Base-by-base conservation (phyloP, 2,329 filamentous ascomycete species). In the Trichophyton benhamiae region DNA sequence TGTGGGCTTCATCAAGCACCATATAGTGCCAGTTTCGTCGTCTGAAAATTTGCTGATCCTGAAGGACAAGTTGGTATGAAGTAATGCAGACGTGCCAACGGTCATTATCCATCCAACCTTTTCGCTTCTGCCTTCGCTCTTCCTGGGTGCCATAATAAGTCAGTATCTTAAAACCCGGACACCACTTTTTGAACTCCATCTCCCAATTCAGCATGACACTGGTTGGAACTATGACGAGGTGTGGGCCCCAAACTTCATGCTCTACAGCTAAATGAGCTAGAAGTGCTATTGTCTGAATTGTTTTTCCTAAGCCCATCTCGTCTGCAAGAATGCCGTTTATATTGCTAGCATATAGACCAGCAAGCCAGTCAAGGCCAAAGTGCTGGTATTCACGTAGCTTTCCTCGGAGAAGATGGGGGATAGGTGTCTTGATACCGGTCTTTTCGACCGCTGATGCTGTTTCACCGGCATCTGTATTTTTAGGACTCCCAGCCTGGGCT, bases 171-270 rank as follows among this genome's bases (percentile, higher is more conserved):
- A 99, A 99, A 0, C 94, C 92, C 2, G 95, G 94, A 62, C 91
- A 89, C 84, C 78, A 99, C 72, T 99, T 99, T 71, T 97, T 97
- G 81, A 99, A 99, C 75, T 99, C 94, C 88, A 97, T 97, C 73
- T 99, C 95, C 94, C 94, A 99, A 71, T 99, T 99, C 66, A 99
- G 83, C 82, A 99, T 96, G 57, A 99, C 95, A 74, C 91, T 97
- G 1, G 94, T 99, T 1, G 94, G 94, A 1, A 99, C 94, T 63
- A 99, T 88, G 57, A 99, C 89, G 25, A 99, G 78, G 77, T 99
- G 94, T 0, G 94, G 91, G 0, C 95, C 94, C 95, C 94, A 99
- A 3, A 95, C 85, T 69, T 91, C 85, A 70, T 96, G 88, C 44
- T 90, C 82, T 64, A 91, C 91, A 7, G 95, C 94, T 41, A 99